Conservation (phyloP, 1,139 yeast species). For the Casaregolazyma suthepensis region DNA sequence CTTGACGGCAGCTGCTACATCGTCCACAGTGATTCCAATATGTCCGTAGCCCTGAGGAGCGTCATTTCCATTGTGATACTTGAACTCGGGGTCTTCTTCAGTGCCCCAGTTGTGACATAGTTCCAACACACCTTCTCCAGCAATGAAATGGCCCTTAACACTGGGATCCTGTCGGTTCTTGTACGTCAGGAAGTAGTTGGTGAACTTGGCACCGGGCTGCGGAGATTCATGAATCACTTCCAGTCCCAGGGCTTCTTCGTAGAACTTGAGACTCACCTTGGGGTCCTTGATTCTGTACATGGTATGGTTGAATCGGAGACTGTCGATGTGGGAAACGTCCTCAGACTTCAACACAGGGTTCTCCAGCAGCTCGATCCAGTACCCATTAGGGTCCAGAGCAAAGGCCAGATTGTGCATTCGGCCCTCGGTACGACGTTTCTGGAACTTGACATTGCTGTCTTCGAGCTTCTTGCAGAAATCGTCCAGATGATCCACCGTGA, state of each 20-base stretch:
- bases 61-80: constrained; percentile 81
- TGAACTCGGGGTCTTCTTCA: constrained; percentile 66
- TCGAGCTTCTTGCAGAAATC: constrained; percentile 52
- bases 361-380: constrained; percentile 83
- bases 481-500: constrained; percentile 75
- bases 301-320: constrained; percentile 74
- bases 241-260: constrained; percentile 75
- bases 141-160: constrained; percentile 24
- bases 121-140: constrained; percentile 67
- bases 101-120: constrained; percentile 96
- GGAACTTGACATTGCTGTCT: constrained; percentile 58
- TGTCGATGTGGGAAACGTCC: constrained; percentile 28
- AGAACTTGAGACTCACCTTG: constrained; percentile 64
- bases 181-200: constrained; percentile 80
- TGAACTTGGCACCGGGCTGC: constrained; percentile 66
- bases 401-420: constrained; percentile 91
- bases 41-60: constrained; percentile 83
- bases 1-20: constrained; percentile 53
- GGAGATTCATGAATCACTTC: constrained; percentile 52
- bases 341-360: constrained; percentile 17
- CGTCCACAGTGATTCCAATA: constrained; percentile 61
- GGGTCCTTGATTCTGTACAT: constrained; percentile 94
- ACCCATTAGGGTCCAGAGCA: constrained; percentile 91
- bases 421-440: constrained; percentile 81
- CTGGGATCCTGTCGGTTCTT: constrained; percentile 33